Evolutionary conservation across 345 rosid species (phyloP), one percentile per base, ranked within the genome.

Genomic region (Populus alba): DNA sequence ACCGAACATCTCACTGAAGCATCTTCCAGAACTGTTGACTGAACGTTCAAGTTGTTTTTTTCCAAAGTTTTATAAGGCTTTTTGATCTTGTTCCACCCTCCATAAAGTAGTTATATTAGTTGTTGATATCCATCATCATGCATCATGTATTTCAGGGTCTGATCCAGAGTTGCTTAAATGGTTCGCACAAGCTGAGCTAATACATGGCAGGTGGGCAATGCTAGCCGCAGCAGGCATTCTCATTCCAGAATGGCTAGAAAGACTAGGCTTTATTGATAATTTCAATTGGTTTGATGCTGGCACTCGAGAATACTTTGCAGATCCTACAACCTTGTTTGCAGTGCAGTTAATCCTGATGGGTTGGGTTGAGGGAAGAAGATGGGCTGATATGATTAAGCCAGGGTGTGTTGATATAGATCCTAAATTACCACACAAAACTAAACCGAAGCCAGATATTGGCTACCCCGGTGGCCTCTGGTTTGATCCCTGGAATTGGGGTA

Each of bases 171-270:
- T 73, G 15, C 93, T 92, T 16, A 91, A 87, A 89, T 95, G 99
- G 99, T 91, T 92, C 73, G 97, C 98, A 23, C 99, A 95, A 85
- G 99, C 96, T 4, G 98, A 93, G 85, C 88, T 95, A 57, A 80
- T 95, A 79, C 99, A 92, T 25, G 83, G 91, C 39, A 86, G 99
- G 76, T 95, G 99, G 99, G 99, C 98, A n/a, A 95, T 95, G 99
- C 88, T 95, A 4, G 99, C 93, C 0, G 98, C 90, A 72, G 77
- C 92, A 6, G 99, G 99, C 15, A 93, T 95, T 51, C 81, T 95
- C 12, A 77, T 93, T 71, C 99, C 99, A 2, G 99, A 92, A 86
- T 81, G 88, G 82, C 93, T 95, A 6, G 99, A 87, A 70, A 85
- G 92, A 47, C 53, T 90, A 72, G 98, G 95, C 13, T 81, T 92